Evolutionary conservation across 306 rosid genomes (phyloP), one percentile per base, ranked within the genome.

Genomic region (Rosa multiflora): DNA sequence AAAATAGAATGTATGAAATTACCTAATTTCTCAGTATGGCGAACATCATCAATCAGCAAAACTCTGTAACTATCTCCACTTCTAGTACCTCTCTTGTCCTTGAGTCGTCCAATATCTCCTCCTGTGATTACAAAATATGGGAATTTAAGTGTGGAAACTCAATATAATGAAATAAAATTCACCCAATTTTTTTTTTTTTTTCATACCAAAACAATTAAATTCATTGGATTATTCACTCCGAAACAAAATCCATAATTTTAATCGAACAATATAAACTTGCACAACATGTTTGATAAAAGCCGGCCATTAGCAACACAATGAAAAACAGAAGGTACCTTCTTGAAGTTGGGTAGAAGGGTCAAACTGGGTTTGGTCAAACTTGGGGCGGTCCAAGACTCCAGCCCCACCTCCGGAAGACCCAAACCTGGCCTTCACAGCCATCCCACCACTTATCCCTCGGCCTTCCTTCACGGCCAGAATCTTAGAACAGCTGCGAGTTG

Each of bases 11-110:
- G 21, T 17, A 67, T 5, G 18, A 67, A 56, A 8, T 43, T 52
- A 73, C 83, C 83, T 80, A 80, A 74, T 18, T 80, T 80, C 52
- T 80, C 79, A 0, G 79, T 80, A 18, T 80, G 83, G 21, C 63
- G 79, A 32, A 67, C 62, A 53, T 80, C 83, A 80, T 80, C 83
- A 55, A 80, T 74, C 70, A 80, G 51, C 75, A 80, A 48, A n/a
- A 80, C 79, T 42, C 68, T 53, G 75, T 80, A 80, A 67, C 83
- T 74, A 55, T 80, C 83, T 67, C 83, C 83, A 32, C 79, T 74
- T 12, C 79, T 79, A 43, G 35, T 53, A 43, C 83, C 83, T 66
- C 21, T 80, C 59, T 55, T 74, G 67, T 66, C 48, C 71, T 51
- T 80, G 40, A 44, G 49, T 39, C 70, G 18, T 67, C 83, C 83